Evolutionary conservation across 768 basidiomycete species (phyloP).

Genomic region (Boletus bicolor): DNA sequence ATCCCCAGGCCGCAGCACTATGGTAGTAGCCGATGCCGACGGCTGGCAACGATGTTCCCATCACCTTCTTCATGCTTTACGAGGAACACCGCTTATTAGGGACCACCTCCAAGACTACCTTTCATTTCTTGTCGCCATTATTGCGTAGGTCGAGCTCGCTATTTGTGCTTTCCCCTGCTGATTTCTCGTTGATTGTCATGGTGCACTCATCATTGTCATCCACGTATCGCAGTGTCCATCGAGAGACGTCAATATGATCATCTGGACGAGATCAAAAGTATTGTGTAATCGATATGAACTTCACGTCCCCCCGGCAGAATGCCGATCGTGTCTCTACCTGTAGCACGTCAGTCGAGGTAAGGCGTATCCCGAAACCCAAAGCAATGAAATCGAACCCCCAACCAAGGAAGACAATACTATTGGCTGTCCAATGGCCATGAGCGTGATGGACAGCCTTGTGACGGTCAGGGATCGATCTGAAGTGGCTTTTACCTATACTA

Average conservation of each 20-base stretch:
- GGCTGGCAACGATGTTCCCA: neutral
- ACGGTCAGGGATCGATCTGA: no score
- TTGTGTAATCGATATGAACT: neutral
- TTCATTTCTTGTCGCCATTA: neutral
- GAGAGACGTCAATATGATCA: neutral
- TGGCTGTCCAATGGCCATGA: no score
- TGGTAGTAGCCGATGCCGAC: neutral
- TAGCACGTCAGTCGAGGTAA: no score
- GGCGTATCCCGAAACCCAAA: no score
- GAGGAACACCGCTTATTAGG: neutral
- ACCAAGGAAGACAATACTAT: no score
- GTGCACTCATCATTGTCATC: neutral
- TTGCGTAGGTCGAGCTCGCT: neutral
- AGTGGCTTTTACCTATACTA: no score
- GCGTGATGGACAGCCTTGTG: no score
- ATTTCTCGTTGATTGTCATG: neutral
- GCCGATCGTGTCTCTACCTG: neutral
- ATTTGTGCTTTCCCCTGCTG: neutral
- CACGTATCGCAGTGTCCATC: neutral
- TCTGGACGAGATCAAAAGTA: neutral
- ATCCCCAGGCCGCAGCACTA: neutral
- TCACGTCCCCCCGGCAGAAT: neutral
- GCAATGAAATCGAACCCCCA: no score
- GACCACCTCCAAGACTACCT: neutral
- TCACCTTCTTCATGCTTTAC: neutral